Evolutionary conservation across 805 yeast species (phyloP), one percentile per base, ranked within the genome.

Genomic region (Nakazawaea ambrosiae): DNA sequence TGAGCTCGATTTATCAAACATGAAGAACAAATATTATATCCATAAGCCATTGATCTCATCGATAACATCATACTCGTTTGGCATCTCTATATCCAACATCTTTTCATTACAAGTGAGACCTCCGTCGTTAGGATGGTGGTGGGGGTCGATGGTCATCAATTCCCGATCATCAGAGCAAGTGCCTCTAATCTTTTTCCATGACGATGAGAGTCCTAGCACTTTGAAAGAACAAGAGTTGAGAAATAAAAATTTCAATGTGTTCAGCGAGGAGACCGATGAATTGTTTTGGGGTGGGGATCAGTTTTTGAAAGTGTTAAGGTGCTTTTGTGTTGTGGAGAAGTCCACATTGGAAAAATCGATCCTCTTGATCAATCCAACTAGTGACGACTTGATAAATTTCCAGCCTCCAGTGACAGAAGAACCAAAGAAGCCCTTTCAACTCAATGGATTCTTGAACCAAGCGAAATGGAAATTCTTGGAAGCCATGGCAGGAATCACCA

Each of bases 271-370:
- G 27, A 57, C 63, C 1, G 69, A 68, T 25, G 57, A 62, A 1
- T 54, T 86, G 27, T 83, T 78, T 47, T 92, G 97, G 97, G 98
- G 99, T 16, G 99, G 97, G 1, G 74, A 71, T 30, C 82, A 84
- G 47, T 80, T 92, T 41, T 58, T 86, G 41, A 63, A 66, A 31
- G 69, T 66, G 11, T 58, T 92, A 28, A 61, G 65, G 23, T 57
- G 60, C 27, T 66, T 71, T 44, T 76, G 83, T 23, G 78, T 75
- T 40, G 57, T 87, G 20, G 87, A 81, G 47, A 70, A 68, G 44
- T 77, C 94, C 0, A 68, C 81, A 0, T 58, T 84, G 20, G 97
- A 87, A 46, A 76, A 78, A 3, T 74, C 83, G 0, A 75, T 88
- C 27, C 71, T 73, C 49, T 67, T 90, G 41, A 73, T 90, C 19